A percentile compares a stretch with the other conserved stretches of the same genome.
These are phyloP conservation scores for Boletus sensibilis DNA, from an alignment of 768 basidiomycete species.

Conservation along the genomic window DNA sequence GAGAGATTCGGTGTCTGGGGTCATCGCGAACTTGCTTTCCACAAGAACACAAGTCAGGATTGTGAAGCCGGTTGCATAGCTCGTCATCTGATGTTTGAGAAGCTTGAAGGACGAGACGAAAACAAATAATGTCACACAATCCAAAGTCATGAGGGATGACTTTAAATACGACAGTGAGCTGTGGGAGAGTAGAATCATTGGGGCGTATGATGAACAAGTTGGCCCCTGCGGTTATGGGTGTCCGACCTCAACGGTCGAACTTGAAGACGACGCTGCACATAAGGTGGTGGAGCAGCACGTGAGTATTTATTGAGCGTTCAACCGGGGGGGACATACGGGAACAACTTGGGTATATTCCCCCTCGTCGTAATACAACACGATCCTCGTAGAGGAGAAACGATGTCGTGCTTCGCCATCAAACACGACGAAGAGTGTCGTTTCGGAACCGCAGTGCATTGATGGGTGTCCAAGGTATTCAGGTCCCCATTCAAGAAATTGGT, in stretches of 20 bases:
- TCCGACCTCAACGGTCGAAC: neutral
- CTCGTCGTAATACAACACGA: neutral
- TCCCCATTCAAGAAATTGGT: no score
- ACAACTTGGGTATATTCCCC: accelerated
- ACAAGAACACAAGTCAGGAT: neutral
- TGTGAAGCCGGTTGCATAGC: neutral
- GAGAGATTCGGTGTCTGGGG: neutral
- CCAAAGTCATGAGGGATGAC: neutral
- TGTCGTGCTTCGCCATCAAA: neutral
- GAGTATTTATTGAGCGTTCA: neutral
- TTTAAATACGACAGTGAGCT: neutral
- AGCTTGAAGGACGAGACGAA: neutral
- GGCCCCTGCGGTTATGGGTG: neutral
- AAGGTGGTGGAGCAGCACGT: neutral
- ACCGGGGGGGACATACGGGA: neutral
- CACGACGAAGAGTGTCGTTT: neutral
- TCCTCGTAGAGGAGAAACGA: neutral
- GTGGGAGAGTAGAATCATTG: neutral
- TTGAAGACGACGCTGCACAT: neutral
- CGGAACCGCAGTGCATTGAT: no score
- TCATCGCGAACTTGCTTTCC: neutral
- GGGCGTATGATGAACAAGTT: neutral
- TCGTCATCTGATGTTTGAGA: neutral
- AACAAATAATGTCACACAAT: neutral
- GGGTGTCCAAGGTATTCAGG: no score